Conservation (phyloP, 2,329 filamentous ascomycete species). For the Magnaporthiopsis incrustans region DNA sequence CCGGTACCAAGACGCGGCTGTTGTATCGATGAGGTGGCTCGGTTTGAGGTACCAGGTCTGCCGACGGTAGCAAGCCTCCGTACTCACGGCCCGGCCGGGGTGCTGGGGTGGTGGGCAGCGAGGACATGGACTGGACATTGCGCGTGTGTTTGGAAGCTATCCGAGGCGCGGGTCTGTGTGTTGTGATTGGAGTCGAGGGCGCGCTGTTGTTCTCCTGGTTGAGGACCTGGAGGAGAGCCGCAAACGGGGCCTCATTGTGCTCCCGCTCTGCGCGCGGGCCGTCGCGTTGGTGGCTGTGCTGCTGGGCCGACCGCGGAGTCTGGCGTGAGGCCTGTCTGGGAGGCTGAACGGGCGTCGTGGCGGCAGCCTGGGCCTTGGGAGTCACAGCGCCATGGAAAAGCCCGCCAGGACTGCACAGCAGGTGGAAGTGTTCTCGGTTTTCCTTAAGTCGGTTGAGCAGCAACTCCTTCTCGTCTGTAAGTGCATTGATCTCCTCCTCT, state of each 20-base stretch:
- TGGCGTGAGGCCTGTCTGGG: constrained; percentile 41
- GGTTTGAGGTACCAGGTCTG: constrained; percentile 52
- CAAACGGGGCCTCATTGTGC: constrained; percentile 58
- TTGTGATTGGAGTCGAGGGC: constrained; percentile 57
- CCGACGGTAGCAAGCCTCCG: constrained; percentile 50
- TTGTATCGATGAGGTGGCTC: constrained; percentile 43
- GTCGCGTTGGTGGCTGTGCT: constrained; percentile 16
- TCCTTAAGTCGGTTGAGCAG: constrained; percentile 79
- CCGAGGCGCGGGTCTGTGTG: constrained; percentile 36
- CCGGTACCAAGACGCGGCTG: constrained; percentile 30
- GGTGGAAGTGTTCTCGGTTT: constrained; percentile 79
- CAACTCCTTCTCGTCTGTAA: constrained; percentile 70
- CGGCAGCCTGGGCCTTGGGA: constrained; percentile 39
- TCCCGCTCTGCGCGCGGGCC: constrained; percentile 30
- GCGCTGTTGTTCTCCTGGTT: constrained; percentile 70
- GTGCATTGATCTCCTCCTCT: constrained; percentile 60
- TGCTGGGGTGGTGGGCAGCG: constrained; percentile 70
- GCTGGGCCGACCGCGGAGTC: constrained; percentile 34
- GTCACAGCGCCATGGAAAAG: constrained; percentile 56
- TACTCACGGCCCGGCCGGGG: constrained; percentile 40
- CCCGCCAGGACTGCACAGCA: constrained; percentile 66
- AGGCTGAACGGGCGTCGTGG: constrained; percentile 38
- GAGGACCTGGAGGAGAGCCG: constrained; percentile 71
- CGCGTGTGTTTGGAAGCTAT: constrained; percentile 58
- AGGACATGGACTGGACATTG: constrained; percentile 76